These are phyloP conservation scores for Agarophyton chilense DNA, from an alignment of 23 red algal species.

Conservation along the genomic window DNA sequence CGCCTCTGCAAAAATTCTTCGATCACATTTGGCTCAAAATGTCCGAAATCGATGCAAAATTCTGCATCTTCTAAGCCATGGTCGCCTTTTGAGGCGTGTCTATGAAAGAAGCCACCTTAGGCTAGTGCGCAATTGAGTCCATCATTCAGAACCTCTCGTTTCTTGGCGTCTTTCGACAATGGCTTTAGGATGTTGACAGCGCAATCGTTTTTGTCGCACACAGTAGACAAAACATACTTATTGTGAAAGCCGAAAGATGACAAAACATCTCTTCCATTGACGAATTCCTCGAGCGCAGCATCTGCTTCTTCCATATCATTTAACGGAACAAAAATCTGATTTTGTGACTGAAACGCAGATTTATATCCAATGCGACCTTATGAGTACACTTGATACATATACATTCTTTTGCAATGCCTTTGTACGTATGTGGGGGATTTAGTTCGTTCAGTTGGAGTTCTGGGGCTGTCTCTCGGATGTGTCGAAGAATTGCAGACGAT, in stretches of 20 bases:
- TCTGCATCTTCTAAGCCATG: slow-evolving; percentile 13
- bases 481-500: not conserved
- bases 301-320: slow-evolving; percentile 23
- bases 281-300: not conserved
- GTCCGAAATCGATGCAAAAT: slow-evolving; percentile 40
- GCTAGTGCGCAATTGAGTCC: not conserved
- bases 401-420: not conserved
- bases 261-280: slow-evolving; percentile 4
- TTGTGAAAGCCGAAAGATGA: slow-evolving; percentile 36
- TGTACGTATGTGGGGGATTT: slow-evolving; percentile 5
- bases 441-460: not conserved
- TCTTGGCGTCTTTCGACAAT: not conserved
- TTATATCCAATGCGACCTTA: not conserved
- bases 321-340: slow-evolving; percentile 7
- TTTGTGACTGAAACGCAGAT: slow-evolving; percentile 29
- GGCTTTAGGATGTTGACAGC: slow-evolving; percentile 3
- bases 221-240: not conserved
- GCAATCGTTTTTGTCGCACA: slow-evolving; percentile 41
- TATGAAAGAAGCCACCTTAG: not conserved
- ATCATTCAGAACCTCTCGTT: not conserved
- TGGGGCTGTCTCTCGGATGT: not conserved
- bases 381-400: not conserved
- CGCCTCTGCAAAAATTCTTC: not conserved
- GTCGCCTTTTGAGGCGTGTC: not conserved
- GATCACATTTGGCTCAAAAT: not conserved